Conservation (phyloP, 192 early-diverging fungal species). For the Cladochytrium replicatum region DNA sequence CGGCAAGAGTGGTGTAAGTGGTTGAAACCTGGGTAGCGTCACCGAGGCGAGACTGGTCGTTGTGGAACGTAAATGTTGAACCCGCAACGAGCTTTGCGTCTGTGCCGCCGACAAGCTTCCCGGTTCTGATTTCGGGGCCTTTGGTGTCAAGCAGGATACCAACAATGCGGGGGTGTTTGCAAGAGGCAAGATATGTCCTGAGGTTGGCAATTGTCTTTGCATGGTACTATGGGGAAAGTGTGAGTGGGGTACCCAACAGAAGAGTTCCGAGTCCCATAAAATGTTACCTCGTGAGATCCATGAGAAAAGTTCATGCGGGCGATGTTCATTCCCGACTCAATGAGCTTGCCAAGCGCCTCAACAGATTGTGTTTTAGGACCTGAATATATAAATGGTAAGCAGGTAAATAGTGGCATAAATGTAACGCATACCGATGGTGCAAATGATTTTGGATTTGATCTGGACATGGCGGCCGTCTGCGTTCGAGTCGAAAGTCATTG, state of each 20-base stretch:
- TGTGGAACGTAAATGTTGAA: constrained; percentile 38
- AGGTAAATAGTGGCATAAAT: background rate
- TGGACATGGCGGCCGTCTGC: constrained; percentile 37
- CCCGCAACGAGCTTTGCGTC: constrained; percentile 34
- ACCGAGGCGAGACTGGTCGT: constrained; percentile 33
- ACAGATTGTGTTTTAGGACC: constrained; percentile 44
- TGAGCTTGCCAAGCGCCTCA: constrained; percentile 33
- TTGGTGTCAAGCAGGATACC: constrained; percentile 50
- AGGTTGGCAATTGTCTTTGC: constrained; percentile 35
- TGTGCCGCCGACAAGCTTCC: constrained; percentile 37
- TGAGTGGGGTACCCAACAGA: background rate
- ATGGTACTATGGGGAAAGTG: constrained; percentile 30
- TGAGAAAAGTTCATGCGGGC: constrained; percentile 50
- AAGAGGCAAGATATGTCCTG: constrained; percentile 20
- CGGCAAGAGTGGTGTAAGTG: constrained; percentile 33
- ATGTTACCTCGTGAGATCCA: constrained; percentile 37
- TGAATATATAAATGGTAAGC: background rate
- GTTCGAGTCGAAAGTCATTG: too few relatives aligned
- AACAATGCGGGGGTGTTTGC: constrained; percentile 27
- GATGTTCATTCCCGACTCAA: constrained; percentile 44
- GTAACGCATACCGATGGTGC: constrained; percentile 33
- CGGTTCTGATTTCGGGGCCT: constrained; percentile 46
- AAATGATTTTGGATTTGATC: constrained; percentile 48
- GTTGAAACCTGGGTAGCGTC: constrained; percentile 40
- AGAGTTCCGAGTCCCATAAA: background rate